These are phyloP conservation scores for Xylariaceae sp. DNA, from an alignment of 2,329 filamentous ascomycete genomes.

Conservation along the genomic window DNA sequence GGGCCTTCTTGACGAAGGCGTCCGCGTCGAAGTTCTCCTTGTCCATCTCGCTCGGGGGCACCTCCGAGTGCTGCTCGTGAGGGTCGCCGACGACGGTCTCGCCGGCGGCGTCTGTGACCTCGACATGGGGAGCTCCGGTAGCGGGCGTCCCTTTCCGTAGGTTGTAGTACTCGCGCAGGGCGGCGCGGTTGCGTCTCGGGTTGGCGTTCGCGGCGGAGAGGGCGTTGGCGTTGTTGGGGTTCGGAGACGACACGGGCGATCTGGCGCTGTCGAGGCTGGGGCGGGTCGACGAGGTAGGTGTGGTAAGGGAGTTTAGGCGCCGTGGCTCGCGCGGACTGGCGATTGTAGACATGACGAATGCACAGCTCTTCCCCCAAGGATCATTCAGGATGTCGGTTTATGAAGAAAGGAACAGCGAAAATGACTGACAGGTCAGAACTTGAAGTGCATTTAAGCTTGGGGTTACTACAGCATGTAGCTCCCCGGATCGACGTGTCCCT, in stretches of 20 bases:
- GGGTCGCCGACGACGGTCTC: constrained; percentile 30
- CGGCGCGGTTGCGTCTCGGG: constrained; percentile 67
- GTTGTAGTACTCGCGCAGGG: constrained; percentile 92
- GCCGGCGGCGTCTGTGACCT: constrained; percentile 38
- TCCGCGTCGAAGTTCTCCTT: constrained; percentile 64
- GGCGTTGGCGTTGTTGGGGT: constrained; percentile 33
- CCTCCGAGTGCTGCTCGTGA: constrained; percentile 43
- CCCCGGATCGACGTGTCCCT: too few relatives aligned
- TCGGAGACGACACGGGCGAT: constrained; percentile 54
- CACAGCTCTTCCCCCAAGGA: too few relatives aligned
- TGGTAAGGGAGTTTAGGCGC: constrained; percentile 47
- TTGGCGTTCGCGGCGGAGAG: constrained; percentile 21
- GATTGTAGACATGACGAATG: constrained; percentile 55
- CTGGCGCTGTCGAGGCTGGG: constrained; percentile 64
- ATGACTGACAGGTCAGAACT: too few relatives aligned
- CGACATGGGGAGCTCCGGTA: constrained; percentile 35
- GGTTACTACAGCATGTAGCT: too few relatives aligned
- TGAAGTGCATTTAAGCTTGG: too few relatives aligned
- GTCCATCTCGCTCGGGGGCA: constrained; percentile 68
- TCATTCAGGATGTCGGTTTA: too few relatives aligned
- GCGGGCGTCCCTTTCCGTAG: constrained; percentile 50
- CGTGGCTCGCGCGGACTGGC: constrained; percentile 58
- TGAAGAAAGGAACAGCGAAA: too few relatives aligned
- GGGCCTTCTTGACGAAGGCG: constrained; percentile 57
- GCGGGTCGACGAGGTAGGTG: constrained; percentile 69